A percentile compares a stretch with the other conserved stretches of the same genome.
Evolutionary conservation across 139 green algal species (phyloP).

Genomic region (Protoeuglena noctilucae): DNA sequence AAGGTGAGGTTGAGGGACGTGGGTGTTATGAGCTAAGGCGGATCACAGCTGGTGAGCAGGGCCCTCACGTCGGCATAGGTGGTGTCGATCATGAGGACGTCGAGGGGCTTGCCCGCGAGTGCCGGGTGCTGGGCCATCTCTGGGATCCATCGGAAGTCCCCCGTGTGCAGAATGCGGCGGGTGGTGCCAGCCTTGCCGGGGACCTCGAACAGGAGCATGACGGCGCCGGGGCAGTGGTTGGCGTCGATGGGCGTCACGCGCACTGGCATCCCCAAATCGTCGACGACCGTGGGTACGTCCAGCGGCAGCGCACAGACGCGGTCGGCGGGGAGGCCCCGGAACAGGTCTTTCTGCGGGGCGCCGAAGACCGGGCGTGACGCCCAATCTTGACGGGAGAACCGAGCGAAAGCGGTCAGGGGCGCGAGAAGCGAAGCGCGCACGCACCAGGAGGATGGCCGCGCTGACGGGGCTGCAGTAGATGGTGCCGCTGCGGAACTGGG

Average conservation of each 20-base stretch:
- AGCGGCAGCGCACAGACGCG: conserved; percentile 17
- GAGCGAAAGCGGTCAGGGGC: too few relatives aligned
- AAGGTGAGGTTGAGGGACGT: not conserved
- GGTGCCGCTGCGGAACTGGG: not conserved
- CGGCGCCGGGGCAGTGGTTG: conserved; percentile 61
- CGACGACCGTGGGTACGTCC: conserved; percentile 14
- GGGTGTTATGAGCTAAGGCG: too few relatives aligned
- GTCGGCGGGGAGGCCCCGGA: too few relatives aligned
- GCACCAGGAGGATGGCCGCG: too few relatives aligned
- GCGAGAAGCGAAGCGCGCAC: too few relatives aligned
- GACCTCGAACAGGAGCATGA: conserved; percentile 52
- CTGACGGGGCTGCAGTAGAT: not conserved
- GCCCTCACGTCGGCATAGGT: conserved; percentile 39
- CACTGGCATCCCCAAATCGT: too few relatives aligned
- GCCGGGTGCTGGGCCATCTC: conserved; percentile 26
- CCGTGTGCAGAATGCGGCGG: conserved; percentile 43
- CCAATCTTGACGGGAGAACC: too few relatives aligned
- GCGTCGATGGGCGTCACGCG: conserved; percentile 44
- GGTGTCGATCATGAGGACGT: conserved; percentile 56
- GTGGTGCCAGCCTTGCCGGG: not conserved
- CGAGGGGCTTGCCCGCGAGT: conserved; percentile 19
- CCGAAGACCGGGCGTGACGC: too few relatives aligned
- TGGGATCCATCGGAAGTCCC: conserved; percentile 41
- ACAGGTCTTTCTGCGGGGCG: too few relatives aligned
- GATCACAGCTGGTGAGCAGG: not conserved